phyloP scores from a whole-genome alignment of 306 rosid genomes.

The Pterocarpus macrocarpus region DNA sequence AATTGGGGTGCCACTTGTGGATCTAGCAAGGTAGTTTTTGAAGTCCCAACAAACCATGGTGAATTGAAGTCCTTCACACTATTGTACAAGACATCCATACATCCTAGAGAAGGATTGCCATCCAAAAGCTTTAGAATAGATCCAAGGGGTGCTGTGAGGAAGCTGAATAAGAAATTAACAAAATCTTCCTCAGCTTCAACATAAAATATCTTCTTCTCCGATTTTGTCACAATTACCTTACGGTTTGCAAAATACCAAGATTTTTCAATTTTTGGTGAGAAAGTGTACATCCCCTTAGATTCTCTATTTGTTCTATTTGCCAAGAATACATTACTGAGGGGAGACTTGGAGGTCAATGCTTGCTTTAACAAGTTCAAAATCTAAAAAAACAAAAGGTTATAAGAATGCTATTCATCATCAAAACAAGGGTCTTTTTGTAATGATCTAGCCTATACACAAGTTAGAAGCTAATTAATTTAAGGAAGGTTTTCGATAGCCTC shows the following conservation, averaged over 20 bases:
- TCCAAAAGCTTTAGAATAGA: too few species aligned
- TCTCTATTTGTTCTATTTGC: too few species aligned
- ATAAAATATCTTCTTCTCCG: too few species aligned
- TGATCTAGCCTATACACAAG: neutral
- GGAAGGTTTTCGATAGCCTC: neutral
- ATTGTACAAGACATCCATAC: neutral
- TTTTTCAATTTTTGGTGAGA: conserved; percentile 6
- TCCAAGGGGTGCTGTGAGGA: conserved; percentile 27
- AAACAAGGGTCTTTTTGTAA: neutral
- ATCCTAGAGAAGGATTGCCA: neutral
- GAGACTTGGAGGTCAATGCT: too few species aligned
- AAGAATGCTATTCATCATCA: neutral
- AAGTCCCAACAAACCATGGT: neutral
- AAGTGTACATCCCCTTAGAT: too few species aligned
- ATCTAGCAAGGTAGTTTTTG: neutral
- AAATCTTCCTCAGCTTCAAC: neutral
- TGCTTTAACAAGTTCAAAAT: conserved; percentile 16
- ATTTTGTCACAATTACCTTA: too few species aligned
- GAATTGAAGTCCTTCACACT: conserved; percentile 12
- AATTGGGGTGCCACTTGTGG: neutral
- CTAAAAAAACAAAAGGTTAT: neutral
- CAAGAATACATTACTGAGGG: too few species aligned
- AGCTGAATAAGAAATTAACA: conserved; percentile 32
- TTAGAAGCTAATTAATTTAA: neutral
- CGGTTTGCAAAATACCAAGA: neutral